Conservation (phyloP, 345 rosid genomes). For the Clausena lansium region DNA sequence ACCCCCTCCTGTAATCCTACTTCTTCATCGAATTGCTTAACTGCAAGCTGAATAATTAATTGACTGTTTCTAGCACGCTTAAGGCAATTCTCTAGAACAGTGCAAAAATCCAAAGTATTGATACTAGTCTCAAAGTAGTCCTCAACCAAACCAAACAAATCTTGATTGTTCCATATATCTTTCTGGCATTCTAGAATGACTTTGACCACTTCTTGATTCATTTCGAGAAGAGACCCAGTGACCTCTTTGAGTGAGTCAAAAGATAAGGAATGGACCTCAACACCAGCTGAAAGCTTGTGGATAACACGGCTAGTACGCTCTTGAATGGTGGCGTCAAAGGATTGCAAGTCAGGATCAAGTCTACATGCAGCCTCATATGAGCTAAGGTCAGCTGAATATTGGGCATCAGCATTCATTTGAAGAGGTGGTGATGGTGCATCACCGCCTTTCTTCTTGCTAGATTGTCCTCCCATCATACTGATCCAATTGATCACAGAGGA, state of each 20-base stretch:
- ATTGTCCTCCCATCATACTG: slow-evolving; percentile 31
- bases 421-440: slow-evolving; percentile 29
- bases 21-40: slow-evolving; percentile 64
- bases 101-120: slow-evolving; percentile 70
- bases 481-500: not conserved
- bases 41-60: slow-evolving; percentile 56
- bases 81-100: slow-evolving; percentile 66
- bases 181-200: slow-evolving; percentile 63
- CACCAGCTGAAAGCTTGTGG: slow-evolving; percentile 48
- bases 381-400: slow-evolving; percentile 44
- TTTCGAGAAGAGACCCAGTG: slow-evolving; percentile 61
- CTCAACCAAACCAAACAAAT: slow-evolving; percentile 59
- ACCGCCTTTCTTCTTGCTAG: slow-evolving; percentile 26
- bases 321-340: slow-evolving; percentile 62
- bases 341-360: slow-evolving; percentile 62
- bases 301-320: slow-evolving; percentile 63
- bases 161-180: slow-evolving; percentile 73
- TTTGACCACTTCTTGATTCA: slow-evolving; percentile 80
- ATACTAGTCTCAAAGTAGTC: slow-evolving; percentile 67
- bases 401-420: slow-evolving; percentile 25
- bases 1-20: slow-evolving; percentile 19
- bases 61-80: slow-evolving; percentile 68
- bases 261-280: slow-evolving; percentile 57
- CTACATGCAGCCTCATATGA: slow-evolving; percentile 75
- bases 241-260: slow-evolving; percentile 79